phyloP scores from a whole-genome alignment of 2,329 filamentous ascomycete species.

The Aspergillus tanneri region DNA sequence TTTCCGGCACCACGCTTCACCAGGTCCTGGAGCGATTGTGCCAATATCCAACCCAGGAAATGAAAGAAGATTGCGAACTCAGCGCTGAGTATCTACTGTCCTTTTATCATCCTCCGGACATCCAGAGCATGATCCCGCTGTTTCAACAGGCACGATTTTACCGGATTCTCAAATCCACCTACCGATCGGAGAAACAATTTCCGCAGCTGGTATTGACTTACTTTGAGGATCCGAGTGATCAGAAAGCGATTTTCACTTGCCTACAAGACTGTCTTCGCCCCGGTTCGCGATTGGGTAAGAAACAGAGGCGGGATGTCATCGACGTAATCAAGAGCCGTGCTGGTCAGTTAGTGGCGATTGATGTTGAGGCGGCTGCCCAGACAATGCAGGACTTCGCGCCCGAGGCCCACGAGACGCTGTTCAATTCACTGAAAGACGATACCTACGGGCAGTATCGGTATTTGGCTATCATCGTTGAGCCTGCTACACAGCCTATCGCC shows the following conservation, averaged over 20 bases:
- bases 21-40: constrained; percentile 80
- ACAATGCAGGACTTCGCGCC: constrained; percentile 62
- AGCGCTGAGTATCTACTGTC: constrained; percentile 94
- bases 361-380: constrained; percentile 64
- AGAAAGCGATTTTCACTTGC: constrained; percentile 72
- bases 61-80: constrained; percentile 92
- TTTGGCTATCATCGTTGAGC: constrained; percentile 73
- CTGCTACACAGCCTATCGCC: constrained; percentile 41
- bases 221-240: constrained; percentile 79
- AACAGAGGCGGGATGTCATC: constrained; percentile 72
- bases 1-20: constrained; percentile 82
- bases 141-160: constrained; percentile 82
- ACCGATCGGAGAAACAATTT: constrained; percentile 76
- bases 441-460: constrained; percentile 72
- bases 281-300: constrained; percentile 61
- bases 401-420: constrained; percentile 64
- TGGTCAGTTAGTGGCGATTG: constrained; percentile 63
- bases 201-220: constrained; percentile 74
- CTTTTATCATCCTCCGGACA: constrained; percentile 84
- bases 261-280: constrained; percentile 72
- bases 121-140: constrained; percentile 70
- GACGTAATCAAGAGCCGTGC: constrained; percentile 65
- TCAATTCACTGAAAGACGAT: constrained; percentile 62
- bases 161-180: constrained; percentile 86
- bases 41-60: constrained; percentile 73